Base-by-base conservation (phyloP, 768 basidiomycete genomes). In the Phlebiopsis flavidoalba region DNA sequence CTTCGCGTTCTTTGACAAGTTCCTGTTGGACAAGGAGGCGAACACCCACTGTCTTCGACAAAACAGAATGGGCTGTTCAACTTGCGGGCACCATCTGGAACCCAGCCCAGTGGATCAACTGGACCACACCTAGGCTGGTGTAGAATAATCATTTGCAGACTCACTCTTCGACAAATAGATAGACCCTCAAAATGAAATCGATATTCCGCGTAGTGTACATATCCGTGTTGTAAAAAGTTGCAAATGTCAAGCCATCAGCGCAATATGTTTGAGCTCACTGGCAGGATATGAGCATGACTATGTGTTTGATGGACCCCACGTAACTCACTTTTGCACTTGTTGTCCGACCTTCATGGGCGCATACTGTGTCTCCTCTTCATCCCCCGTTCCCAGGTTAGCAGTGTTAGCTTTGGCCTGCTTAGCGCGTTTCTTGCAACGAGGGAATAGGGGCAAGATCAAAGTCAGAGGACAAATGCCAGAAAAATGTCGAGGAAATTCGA, bases 401-500 rank as follows among this genome's bases (percentile, higher is more conserved):
- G 74, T 63, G 24, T 78, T 73, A 10, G 78, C 73, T 52, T 78
- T 74, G 40, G 85, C 64, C 8, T 69, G 71, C 14, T 76, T 74
- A 1, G 86, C 84, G 35, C 79, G 80, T 6, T n/a, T 76, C 73
- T 10, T 71, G 65, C 21, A 95, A 75, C 0, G 71, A 64, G 8
- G 83, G 80, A 2, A 93, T 81, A 1, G 91, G 85, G 8, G 73
- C 76, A n/a, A 95, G 80, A 55, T 91, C 86, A 60, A 83, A 85
- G 71, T 95, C 91, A 1, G 94, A 93, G 0, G 86, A 91, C 12
- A 97, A 80, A 69, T 95, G 93, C 90, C 91, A 96, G 79, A 97
- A 97, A 73, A 95, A 95, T 0, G 95, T 98, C 1, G 93, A 95
- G 2, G 94, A 95, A 64, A 98, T 95, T n/a, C 95, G 88, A 65